Percentiles rank a stretch among this genome's conserved stretches.
Conservation (phyloP, 2,329 filamentous ascomycete species). For the Knoxdaviesia proteae region DNA sequence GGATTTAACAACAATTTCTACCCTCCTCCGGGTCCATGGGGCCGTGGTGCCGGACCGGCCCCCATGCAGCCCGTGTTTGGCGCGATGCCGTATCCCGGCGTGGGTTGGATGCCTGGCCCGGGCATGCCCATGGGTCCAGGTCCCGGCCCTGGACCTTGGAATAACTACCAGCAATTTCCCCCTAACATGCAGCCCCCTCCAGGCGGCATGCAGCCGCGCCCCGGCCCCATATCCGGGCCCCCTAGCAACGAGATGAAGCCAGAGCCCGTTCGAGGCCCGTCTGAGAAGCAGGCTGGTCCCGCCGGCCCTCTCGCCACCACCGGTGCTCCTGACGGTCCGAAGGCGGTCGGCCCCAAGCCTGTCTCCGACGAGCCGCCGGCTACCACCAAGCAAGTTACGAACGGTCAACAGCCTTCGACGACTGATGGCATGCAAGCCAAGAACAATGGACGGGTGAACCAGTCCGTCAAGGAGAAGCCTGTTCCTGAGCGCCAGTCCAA, state of each 20-base stretch:
- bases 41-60: constrained; percentile 37
- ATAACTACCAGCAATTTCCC: constrained; percentile 34
- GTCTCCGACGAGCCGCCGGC: too few species aligned
- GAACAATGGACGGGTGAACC: too few species aligned
- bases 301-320: constrained; percentile 18
- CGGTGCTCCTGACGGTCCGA: constrained; percentile 11
- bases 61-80: constrained; percentile 35
- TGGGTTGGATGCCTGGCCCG: constrained; percentile 27
- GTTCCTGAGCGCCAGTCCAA: constrained; percentile 12
- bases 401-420: too few species aligned
- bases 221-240: constrained; percentile 3
- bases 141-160: constrained; percentile 41
- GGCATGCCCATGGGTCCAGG: constrained; percentile 41
- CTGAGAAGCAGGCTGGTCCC: constrained; percentile 21
- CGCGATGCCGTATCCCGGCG: constrained; percentile 46
- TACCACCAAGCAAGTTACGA: too few species aligned
- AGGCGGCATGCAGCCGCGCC: constrained; percentile 1
- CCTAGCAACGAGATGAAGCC: constrained; percentile 7
- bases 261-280: not conserved
- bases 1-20: constrained; percentile 20
- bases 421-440: too few species aligned
- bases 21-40: constrained; percentile 33
- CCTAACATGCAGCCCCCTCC: constrained; percentile 13
- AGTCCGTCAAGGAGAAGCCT: not conserved
- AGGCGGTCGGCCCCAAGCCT: constrained; percentile 7